Conservation (phyloP, 2,329 filamentous ascomycete species). For the Pestalotiopsis fici region DNA sequence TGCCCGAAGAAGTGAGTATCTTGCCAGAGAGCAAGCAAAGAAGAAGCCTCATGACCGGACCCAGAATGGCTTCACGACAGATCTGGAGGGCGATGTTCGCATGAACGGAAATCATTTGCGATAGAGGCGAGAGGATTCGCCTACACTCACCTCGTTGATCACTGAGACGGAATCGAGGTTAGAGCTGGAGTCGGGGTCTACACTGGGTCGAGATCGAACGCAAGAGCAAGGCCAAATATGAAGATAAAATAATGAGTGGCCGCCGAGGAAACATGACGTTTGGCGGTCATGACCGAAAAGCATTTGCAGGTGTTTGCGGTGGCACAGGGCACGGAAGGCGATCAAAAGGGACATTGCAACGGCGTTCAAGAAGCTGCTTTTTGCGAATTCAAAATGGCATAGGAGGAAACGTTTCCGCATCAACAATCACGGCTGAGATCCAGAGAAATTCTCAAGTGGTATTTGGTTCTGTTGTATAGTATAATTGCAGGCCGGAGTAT, state of each 20-base stretch:
- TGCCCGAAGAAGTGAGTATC: not conserved
- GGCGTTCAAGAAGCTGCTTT: not conserved
- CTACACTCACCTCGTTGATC: not conserved
- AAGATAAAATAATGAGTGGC: not conserved
- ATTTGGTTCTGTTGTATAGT: not conserved
- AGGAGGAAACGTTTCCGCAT: not conserved
- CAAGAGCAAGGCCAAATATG: no score
- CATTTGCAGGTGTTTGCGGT: not conserved
- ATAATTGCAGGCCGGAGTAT: not conserved
- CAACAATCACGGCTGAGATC: not conserved
- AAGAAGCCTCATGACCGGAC: not conserved
- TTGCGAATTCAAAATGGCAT: not conserved
- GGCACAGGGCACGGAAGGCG: not conserved
- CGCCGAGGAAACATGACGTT: not conserved
- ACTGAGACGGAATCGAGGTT: not conserved
- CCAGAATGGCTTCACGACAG: not conserved
- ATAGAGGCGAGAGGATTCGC: not conserved
- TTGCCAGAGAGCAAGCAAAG: not conserved
- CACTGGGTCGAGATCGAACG: no score
- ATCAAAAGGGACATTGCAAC: not conserved
- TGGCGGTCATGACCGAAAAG: not conserved
- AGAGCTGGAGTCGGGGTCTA: no score
- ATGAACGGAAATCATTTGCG: not conserved
- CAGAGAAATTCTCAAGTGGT: not conserved
- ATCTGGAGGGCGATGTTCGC: not conserved